Evolutionary conservation across 495 filamentous ascomycete genomes (phyloP).

Genomic region (Pseudevernia furfuracea): DNA sequence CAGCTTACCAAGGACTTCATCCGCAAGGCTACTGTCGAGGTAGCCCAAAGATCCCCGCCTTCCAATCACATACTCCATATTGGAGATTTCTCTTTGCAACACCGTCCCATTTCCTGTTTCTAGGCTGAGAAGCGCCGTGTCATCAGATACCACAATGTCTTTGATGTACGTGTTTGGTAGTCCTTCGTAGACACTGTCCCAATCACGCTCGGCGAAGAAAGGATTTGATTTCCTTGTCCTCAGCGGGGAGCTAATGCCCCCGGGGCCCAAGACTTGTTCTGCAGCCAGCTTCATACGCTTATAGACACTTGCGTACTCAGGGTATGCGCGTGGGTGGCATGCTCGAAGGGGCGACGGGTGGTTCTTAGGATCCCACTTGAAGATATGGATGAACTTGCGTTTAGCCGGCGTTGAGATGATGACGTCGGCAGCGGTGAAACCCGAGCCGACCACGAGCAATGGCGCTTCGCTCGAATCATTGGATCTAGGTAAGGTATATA

Average conservation of each 20-base stretch:
- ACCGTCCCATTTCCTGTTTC: conserved; percentile 39
- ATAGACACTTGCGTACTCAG: conserved; percentile 59
- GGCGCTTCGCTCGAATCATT: conserved; percentile 29
- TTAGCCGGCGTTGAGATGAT: conserved; percentile 47
- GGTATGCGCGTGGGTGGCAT: conserved; percentile 59
- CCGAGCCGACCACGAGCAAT: conserved; percentile 54
- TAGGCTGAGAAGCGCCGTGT: conserved; percentile 40
- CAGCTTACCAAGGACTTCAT: conserved; percentile 40
- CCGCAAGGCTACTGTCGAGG: conserved; percentile 41
- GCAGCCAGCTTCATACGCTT: conserved; percentile 54
- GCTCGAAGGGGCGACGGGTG: conserved; percentile 52
- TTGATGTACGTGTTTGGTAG: conserved; percentile 49
- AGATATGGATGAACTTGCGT: conserved; percentile 54
- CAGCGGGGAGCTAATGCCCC: conserved; percentile 14
- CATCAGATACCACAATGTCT: conserved; percentile 33
- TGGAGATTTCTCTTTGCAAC: conserved; percentile 40
- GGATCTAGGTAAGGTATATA: conserved; percentile 26
- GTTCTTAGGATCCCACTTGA: conserved; percentile 52
- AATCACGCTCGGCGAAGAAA: conserved; percentile 40
- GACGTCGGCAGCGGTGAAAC: conserved; percentile 57
- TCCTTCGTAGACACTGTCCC: conserved; percentile 51
- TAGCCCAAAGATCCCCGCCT: conserved; percentile 53
- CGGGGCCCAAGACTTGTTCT: conserved; percentile 21
- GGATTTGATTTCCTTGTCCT: conserved; percentile 35
- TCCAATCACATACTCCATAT: conserved; percentile 54